These are phyloP conservation scores for Phytophthora europaea DNA, from an alignment of 352 stramenopile genomes.

Conservation along the genomic window DNA sequence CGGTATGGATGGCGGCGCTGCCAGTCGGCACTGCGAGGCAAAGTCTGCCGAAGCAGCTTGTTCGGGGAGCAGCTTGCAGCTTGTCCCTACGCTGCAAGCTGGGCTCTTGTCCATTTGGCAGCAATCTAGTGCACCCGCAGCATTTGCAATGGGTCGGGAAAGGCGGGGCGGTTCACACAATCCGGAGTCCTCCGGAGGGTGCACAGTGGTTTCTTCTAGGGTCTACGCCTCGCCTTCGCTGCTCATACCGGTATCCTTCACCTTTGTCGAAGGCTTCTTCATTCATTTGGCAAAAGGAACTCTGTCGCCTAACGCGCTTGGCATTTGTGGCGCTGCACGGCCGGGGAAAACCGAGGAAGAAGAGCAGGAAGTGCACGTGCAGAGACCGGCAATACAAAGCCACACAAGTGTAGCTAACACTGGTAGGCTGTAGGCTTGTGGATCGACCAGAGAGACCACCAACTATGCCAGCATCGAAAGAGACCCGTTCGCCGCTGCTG, in stretches of 20 bases:
- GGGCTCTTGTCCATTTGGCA: constrained; percentile 1
- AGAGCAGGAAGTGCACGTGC: constrained; percentile 42
- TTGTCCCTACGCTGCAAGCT: not conserved
- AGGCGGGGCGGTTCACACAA: constrained; percentile 20
- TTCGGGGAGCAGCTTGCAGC: not conserved
- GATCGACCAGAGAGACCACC: constrained; percentile 1
- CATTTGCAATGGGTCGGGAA: constrained; percentile 20
- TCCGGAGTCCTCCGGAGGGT: constrained; percentile 11
- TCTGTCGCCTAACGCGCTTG: not conserved
- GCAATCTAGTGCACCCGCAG: not conserved
- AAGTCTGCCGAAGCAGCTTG: constrained; percentile 19
- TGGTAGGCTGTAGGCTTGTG: not conserved
- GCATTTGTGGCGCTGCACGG: constrained; percentile 17
- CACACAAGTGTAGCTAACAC: constrained; percentile 15
- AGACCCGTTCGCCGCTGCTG: constrained; percentile 20
- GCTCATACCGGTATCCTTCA: not conserved
- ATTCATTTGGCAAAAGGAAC: constrained; percentile 30
- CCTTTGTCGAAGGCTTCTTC: constrained; percentile 9
- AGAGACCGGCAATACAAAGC: constrained; percentile 36
- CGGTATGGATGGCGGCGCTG: constrained; percentile 30
- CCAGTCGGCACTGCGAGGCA: constrained; percentile 3
- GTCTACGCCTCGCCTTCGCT: not conserved
- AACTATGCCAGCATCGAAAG: constrained; percentile 9
- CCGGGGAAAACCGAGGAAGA: constrained; percentile 37
- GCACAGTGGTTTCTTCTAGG: constrained; percentile 25